phyloP scores from a whole-genome alignment of 768 basidiomycete genomes.

The Mycena filopes region DNA sequence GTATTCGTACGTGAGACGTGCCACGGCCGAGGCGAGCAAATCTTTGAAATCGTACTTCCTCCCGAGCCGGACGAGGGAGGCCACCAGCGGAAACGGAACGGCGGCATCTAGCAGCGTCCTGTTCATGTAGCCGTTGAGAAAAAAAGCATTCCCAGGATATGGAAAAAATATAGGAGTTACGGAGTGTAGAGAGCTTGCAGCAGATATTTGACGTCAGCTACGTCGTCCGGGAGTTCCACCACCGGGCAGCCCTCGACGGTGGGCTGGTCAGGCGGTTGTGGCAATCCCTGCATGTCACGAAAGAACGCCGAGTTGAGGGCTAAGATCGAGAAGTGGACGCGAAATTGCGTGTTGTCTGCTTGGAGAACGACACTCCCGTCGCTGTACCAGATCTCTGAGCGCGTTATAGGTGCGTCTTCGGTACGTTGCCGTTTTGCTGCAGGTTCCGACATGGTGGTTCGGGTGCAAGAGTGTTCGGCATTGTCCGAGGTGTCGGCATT shows the following conservation, averaged over 20 bases:
- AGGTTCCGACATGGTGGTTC: too few species aligned
- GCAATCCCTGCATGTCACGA: slow-evolving; percentile 2
- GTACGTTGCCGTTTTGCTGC: too few species aligned
- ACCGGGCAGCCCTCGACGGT: slow-evolving; percentile 18
- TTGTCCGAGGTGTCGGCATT: too few species aligned
- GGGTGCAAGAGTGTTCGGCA: too few species aligned
- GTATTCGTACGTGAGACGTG: not conserved
- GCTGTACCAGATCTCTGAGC: slow-evolving; percentile 15
- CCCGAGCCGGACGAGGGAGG: not conserved
- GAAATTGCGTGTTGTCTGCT: slow-evolving; percentile 5
- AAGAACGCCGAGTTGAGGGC: slow-evolving; percentile 19
- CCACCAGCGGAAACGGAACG: not conserved
- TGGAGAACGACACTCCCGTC: slow-evolving; percentile 22
- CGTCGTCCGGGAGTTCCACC: slow-evolving; percentile 11
- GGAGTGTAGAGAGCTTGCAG: not conserved
- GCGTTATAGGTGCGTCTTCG: not conserved
- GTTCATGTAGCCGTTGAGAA: not conserved
- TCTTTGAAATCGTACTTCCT: not conserved
- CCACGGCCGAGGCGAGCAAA: not conserved
- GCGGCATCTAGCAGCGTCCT: not conserved
- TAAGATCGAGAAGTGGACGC: slow-evolving; percentile 17
- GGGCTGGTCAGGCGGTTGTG: slow-evolving; percentile 6
- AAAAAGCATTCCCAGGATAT: not conserved
- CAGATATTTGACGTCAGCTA: slow-evolving; percentile 9
- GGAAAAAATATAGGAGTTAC: not conserved